Evolutionary conservation across 2,329 filamentous ascomycete species (phyloP), one percentile per base, ranked within the genome.

Genomic region (Raffaelea ambrosiae): DNA sequence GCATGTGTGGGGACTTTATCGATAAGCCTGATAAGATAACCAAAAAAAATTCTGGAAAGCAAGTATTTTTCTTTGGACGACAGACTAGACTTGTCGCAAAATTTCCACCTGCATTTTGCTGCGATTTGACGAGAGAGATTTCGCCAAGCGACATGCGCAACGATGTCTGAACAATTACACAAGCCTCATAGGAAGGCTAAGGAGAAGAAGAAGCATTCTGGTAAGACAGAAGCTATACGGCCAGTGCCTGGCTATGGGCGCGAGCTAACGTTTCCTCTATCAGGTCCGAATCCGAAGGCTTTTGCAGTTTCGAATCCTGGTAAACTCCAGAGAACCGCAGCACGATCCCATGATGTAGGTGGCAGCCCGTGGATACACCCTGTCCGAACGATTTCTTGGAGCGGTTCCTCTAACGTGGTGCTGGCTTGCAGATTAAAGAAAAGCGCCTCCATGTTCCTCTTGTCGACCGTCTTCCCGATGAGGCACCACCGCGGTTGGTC

Each of bases 361-460:
- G 14, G 10, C 13, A 22, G 19, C 21, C 18, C 42, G 20, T n/a
- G n/a, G n/a, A n/a, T n/a, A n/a, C n/a, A n/a, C n/a, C n/a, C n/a
- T n/a, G n/a, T n/a, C n/a, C 8, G 18, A 7, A 40, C n/a, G n/a
- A 18, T 20, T 42, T 10, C 3, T 4, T n/a, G n/a, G n/a, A n/a
- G n/a, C n/a, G n/a, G n/a, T n/a, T n/a, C n/a, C n/a, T n/a, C n/a
- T n/a, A n/a, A n/a, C n/a, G n/a, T n/a, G n/a, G n/a, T n/a, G n/a
- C n/a, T n/a, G n/a, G n/a, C n/a, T n/a, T 47, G 20, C 50, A 90
- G 85, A 83, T 95, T 66, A 93, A 88, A 76, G 94, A 98, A 69
- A 96, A 94, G 69, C 81, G 91, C 51, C 76, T 97, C 36, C 94
- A 98, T 74, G 93, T 98, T 18, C 93, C 93, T 40, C 85, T 95